Evolutionary conservation across 2,329 filamentous ascomycete species (phyloP).

Genomic region (Pseudogymnoascus sp.): DNA sequence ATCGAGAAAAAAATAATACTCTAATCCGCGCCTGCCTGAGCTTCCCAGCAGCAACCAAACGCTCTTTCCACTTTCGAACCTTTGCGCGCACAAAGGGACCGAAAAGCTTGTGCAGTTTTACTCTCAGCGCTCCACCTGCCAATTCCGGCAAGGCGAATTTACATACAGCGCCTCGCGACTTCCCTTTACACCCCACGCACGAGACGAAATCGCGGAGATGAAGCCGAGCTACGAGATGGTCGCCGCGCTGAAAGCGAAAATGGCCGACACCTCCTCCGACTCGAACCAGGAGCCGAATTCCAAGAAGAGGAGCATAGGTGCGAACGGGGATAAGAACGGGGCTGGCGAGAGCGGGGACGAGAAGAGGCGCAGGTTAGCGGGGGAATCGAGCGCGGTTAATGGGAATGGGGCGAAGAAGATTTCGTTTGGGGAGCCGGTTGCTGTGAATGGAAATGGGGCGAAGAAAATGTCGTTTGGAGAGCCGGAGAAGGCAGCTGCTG

Average conservation of each 20-base stretch:
- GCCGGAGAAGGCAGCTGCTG: not conserved
- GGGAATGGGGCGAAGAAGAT: not conserved
- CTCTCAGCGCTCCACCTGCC: not conserved
- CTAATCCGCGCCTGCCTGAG: not conserved
- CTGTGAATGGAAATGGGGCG: not conserved
- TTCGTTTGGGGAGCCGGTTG: not conserved
- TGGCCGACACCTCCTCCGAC: not conserved
- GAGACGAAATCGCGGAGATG: not conserved
- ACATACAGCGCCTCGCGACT: not conserved
- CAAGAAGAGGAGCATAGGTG: not conserved
- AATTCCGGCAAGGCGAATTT: not conserved
- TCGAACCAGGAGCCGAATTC: not conserved
- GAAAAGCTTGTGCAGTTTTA: not conserved
- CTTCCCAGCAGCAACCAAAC: not conserved
- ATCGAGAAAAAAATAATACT: not conserved
- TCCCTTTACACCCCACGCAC: not conserved
- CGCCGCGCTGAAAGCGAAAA: not conserved
- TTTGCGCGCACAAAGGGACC: not conserved
- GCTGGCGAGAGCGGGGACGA: not conserved
- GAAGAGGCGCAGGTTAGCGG: not conserved
- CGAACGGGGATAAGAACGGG: not conserved
- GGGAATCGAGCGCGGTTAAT: not conserved
- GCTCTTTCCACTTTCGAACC: not conserved
- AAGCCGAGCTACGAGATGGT: not conserved
- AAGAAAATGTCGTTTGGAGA: not conserved